Evolutionary conservation across 2,329 filamentous ascomycete genomes (phyloP).

Genomic region (Zasmidium angulare): DNA sequence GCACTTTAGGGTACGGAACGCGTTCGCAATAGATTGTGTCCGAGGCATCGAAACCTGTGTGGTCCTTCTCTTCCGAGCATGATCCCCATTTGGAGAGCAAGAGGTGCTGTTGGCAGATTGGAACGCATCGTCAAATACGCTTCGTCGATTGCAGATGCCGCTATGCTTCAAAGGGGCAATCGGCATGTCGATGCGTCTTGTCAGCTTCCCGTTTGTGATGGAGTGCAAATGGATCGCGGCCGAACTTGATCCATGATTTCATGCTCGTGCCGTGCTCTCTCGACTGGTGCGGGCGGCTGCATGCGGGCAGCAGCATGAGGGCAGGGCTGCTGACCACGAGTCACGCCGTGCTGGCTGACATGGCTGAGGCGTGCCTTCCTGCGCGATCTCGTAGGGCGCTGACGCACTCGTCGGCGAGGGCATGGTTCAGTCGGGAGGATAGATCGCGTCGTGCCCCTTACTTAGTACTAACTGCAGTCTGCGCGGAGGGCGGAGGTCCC

Average conservation of each 20-base stretch:
- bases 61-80: background rate
- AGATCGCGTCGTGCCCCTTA: background rate
- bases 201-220: background rate
- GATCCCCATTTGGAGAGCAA: background rate
- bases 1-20: background rate
- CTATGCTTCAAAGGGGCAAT: background rate
- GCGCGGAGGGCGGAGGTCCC: background rate
- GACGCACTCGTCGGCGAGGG: background rate
- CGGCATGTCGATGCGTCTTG: background rate
- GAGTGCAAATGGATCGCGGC: background rate
- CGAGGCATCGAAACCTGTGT: background rate
- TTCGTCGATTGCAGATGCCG: background rate
- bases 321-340: background rate
- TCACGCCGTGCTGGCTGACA: background rate
- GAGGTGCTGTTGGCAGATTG: background rate
- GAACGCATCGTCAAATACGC: background rate
- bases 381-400: background rate
- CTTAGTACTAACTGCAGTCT: no score
- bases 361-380: background rate
- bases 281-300: background rate
- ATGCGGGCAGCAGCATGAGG: background rate
- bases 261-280: background rate
- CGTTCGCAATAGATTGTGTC: conserved; percentile 4
- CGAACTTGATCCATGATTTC: background rate
- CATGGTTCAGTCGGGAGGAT: background rate